These are phyloP conservation scores for Calonectria henricotiae DNA, from an alignment of 2,329 filamentous ascomycete genomes.

Conservation along the genomic window DNA sequence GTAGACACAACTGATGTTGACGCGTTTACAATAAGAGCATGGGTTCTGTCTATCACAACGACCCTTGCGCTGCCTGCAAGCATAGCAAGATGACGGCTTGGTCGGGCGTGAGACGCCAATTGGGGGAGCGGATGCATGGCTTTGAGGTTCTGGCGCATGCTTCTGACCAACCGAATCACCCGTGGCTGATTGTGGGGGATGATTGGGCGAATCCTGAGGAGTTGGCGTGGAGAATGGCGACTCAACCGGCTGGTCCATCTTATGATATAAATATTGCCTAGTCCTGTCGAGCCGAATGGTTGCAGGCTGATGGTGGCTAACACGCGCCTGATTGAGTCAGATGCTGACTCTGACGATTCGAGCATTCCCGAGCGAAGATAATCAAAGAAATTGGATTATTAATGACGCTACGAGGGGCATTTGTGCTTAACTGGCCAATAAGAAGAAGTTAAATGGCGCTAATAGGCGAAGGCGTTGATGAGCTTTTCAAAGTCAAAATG, in stretches of 20 bases:
- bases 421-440: not conserved
- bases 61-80: conserved; percentile 10
- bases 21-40: conserved; percentile 9
- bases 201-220: not conserved
- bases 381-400: not conserved
- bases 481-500: not conserved
- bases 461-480: not conserved
- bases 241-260: not conserved
- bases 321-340: not conserved
- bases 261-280: not conserved
- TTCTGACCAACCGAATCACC: not conserved
- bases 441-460: not conserved
- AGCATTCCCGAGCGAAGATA: not conserved
- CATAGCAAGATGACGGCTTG: conserved; percentile 5
- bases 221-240: not conserved
- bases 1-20: conserved; percentile 17
- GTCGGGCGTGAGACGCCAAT: conserved; percentile 8
- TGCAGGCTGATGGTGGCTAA: not conserved
- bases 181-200: not conserved
- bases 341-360: not conserved
- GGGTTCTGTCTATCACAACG: conserved; percentile 15
- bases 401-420: not conserved
- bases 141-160: not conserved
- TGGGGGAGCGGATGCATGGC: not conserved
- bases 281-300: not conserved